These are phyloP conservation scores for Macaranga tanarius DNA, from an alignment of 441 rosid genomes.

Conservation along the genomic window DNA sequence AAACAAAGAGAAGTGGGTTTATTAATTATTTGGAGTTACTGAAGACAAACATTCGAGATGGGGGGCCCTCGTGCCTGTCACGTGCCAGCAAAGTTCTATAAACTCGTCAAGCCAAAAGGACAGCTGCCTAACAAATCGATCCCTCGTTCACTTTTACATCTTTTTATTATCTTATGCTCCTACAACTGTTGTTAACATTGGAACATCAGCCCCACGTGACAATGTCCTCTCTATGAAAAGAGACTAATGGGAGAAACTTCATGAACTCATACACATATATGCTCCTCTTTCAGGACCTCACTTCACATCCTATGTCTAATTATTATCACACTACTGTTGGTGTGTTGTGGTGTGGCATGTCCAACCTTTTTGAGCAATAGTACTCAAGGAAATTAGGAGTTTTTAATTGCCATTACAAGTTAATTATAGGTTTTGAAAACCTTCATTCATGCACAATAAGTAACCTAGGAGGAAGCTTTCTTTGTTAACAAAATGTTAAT, in stretches of 20 bases:
- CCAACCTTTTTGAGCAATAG: too few species aligned
- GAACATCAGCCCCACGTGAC: constrained; percentile 8
- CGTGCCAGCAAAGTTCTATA: constrained; percentile 23
- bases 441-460: too few species aligned
- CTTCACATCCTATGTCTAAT: too few species aligned
- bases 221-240: neutral
- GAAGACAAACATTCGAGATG: constrained; percentile 44
- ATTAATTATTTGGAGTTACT: constrained; percentile 17
- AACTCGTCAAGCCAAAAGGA: constrained; percentile 7
- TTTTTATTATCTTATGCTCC: too few species aligned
- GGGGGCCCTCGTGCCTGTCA: constrained; percentile 35
- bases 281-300: neutral
- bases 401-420: too few species aligned
- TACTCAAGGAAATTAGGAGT: too few species aligned
- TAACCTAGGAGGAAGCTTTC: too few species aligned
- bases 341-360: too few species aligned
- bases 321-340: neutral
- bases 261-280: neutral
- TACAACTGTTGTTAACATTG: neutral
- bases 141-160: too few species aligned
- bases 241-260: neutral
- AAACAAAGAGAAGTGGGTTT: neutral
- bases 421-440: too few species aligned
- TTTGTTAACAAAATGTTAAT: too few species aligned
- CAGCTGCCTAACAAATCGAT: constrained; percentile 34